Base-by-base conservation (phyloP, 2,329 filamentous ascomycete genomes). In the Diplodia corticola region DNA sequence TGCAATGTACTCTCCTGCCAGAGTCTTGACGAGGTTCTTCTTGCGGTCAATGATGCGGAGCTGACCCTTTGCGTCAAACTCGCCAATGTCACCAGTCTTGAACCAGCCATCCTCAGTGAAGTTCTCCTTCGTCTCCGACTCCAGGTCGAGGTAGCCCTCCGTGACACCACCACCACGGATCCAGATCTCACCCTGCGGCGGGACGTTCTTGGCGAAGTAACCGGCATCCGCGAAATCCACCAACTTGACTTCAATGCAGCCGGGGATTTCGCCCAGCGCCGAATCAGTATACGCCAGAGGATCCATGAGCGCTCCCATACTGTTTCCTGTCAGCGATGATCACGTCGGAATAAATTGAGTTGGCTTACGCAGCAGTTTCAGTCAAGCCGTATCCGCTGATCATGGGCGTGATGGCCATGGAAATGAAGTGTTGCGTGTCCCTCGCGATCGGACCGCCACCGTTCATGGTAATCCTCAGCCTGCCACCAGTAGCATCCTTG, bases 21-120 rank as follows among this genome's bases (percentile, higher is more conserved):
- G 86, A 69, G 95, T 93, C 88, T 98, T 98, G 79, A 98, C 91
- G 65, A 98, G 83, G 80, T 98, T 98, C 89, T 98, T 98, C 87
- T 97, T 93, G 72, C 94, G 92, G 79, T 98, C 94, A 75, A 98
- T 93, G 76, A 98, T 89, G 72, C 85, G 87, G 70, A 98, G 80
- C 77, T 96, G 91, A 50, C 94, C 94, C 68, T 89, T 84, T 51
- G 82, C 76, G 78, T 94, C 89, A 73, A 94, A 95, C 77, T 97
- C 91, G 73, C 94, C 94, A 77, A 98, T 95, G 74, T 98, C 94
- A 68, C 94, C 94, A 17, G 93, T 96, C 85, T 91, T 94, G 86
- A 98, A 98, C 95, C 95, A 98, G 59, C 92, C 92, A 73, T 97
- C 95, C 3, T 87, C 78, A 0, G 91, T 93, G 69, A 94, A 85